Conservation (phyloP, 2,329 filamentous ascomycete genomes). For the Stachybotrys chlorohalonatus region DNA sequence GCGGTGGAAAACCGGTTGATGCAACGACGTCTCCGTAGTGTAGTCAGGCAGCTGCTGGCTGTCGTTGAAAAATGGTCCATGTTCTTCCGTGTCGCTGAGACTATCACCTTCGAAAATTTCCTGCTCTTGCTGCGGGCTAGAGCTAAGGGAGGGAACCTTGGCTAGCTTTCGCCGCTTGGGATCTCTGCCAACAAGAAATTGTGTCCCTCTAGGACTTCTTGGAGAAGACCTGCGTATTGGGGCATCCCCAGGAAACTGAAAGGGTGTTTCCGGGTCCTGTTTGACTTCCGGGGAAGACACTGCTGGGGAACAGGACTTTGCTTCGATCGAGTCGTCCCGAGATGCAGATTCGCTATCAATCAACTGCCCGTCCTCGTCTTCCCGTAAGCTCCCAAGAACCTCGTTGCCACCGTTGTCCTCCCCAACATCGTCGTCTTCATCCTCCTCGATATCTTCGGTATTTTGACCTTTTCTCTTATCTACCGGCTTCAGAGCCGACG, state of each 20-base stretch:
- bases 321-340: constrained; percentile 17
- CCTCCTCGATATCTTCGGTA: constrained; percentile 25
- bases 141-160: background rate
- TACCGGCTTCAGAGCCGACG: constrained; percentile 18
- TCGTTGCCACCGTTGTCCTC: background rate
- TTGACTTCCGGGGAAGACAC: background rate
- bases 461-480: constrained; percentile 14
- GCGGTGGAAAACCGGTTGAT: constrained; percentile 27
- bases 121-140: background rate
- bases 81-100: background rate
- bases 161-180: constrained; percentile 19
- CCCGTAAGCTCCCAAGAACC: constrained; percentile 4
- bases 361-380: constrained; percentile 1
- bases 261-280: background rate
- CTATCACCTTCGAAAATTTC: background rate
- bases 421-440: constrained; percentile 9
- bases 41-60: constrained; percentile 1
- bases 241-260: background rate
- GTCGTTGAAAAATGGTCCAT: background rate
- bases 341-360: constrained; percentile 4
- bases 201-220: background rate
- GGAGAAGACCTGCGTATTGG: background rate
- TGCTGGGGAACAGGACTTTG: constrained; percentile 9
- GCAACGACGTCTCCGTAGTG: constrained; percentile 6
- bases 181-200: constrained; percentile 6